These are phyloP conservation scores for Coemansia furcata DNA, from an alignment of 192 early-diverging fungal genomes.

Conservation along the genomic window DNA sequence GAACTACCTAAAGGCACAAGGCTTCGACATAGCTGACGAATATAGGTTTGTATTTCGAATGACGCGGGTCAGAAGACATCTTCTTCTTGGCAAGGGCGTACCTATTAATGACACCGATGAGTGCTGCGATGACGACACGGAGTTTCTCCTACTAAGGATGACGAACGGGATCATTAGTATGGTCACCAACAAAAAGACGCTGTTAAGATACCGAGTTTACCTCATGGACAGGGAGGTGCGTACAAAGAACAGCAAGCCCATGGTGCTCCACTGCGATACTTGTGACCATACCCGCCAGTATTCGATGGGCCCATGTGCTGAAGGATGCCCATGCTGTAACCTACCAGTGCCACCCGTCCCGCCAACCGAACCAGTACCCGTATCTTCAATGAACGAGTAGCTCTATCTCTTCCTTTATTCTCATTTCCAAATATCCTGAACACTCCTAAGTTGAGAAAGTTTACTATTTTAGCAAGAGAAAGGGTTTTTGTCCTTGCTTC, in stretches of 20 bases:
- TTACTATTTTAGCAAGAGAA: no score
- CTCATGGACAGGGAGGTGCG: background rate
- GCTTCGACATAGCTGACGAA: background rate
- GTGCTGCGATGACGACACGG: background rate
- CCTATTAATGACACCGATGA: background rate
- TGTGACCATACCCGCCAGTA: background rate
- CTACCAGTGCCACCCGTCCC: background rate
- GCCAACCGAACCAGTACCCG: background rate
- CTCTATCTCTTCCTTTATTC: no score
- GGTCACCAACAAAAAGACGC: background rate
- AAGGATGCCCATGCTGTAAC: background rate
- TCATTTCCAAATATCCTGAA: no score
- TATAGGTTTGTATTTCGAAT: background rate
- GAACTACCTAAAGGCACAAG: background rate
- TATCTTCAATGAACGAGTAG: background rate
- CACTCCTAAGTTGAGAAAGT: no score
- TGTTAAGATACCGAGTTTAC: background rate
- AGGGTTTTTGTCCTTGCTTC: no score
- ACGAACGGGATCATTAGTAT: background rate
- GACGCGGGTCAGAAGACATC: background rate
- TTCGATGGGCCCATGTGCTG: background rate
- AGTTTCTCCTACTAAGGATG: background rate
- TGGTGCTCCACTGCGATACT: background rate
- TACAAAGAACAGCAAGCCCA: background rate
- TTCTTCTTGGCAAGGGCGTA: background rate